Evolutionary conservation across 129 eudicot species (phyloP).

Genomic region (Cynara cardunculus): DNA sequence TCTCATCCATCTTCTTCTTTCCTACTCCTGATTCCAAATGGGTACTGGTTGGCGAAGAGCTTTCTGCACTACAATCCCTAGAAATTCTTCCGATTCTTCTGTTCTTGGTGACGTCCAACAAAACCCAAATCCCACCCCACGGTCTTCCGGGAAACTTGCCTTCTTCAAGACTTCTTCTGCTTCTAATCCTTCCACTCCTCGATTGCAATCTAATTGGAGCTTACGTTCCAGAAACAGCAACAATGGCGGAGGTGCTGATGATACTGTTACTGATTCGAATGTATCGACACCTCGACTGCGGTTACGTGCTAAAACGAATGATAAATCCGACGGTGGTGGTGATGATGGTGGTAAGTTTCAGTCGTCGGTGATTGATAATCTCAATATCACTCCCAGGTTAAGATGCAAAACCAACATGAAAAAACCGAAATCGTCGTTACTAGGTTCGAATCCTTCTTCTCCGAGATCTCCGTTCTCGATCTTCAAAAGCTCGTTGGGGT

Average conservation of each 20-base stretch:
- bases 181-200: constrained; percentile 51
- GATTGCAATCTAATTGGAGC: constrained; percentile 26
- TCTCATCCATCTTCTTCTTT: background rate
- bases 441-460: constrained; percentile 58
- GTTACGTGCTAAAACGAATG: constrained; percentile 32
- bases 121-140: constrained; percentile 24
- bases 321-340: background rate
- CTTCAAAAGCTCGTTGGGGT: constrained; percentile 68
- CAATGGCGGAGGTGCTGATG: background rate
- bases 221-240: constrained; percentile 33
- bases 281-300: constrained; percentile 46
- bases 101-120: constrained; percentile 12
- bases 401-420: constrained; percentile 47
- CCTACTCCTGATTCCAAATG: constrained; percentile 31
- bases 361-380: constrained; percentile 28
- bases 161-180: constrained; percentile 25
- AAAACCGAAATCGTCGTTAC: constrained; percentile 24
- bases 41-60: constrained; percentile 97
- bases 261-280: background rate
- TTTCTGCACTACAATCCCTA: constrained; percentile 68
- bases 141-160: constrained; percentile 25
- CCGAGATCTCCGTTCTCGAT: constrained; percentile 97
- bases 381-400: constrained; percentile 46
- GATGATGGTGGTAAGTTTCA: constrained; percentile 2
- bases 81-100: constrained; percentile 35